phyloP scores from a whole-genome alignment of 2,329 filamentous ascomycete species.

The Calonectria honghensis region DNA sequence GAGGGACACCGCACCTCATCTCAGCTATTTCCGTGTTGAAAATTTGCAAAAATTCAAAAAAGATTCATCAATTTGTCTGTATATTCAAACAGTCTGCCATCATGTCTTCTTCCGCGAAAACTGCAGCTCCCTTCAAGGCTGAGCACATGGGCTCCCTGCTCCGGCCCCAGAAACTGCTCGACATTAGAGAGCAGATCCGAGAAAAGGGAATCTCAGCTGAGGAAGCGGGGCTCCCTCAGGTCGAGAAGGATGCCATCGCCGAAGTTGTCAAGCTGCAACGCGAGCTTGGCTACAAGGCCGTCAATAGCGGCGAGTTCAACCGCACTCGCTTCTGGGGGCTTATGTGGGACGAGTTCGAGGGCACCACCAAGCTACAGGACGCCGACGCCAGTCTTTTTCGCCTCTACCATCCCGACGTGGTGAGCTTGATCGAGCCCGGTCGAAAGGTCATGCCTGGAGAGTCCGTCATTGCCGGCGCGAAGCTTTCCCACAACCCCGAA shows the following conservation, averaged over 20 bases:
- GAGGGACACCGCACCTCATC: not conserved
- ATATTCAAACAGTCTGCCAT: not conserved
- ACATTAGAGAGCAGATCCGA: conserved; percentile 57
- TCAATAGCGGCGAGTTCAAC: conserved; percentile 83
- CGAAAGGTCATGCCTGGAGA: conserved; percentile 74
- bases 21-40: not conserved
- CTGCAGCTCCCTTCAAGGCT: conserved; percentile 78
- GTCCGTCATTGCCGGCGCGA: conserved; percentile 70
- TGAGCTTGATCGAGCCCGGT: conserved; percentile 71
- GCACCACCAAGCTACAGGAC: conserved; percentile 68
- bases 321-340: conserved; percentile 68
- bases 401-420: conserved; percentile 73
- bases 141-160: conserved; percentile 86
- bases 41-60: not conserved
- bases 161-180: conserved; percentile 72
- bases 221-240: conserved; percentile 72
- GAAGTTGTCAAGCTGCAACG: conserved; percentile 81
- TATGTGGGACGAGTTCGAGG: conserved; percentile 73
- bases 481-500: conserved; percentile 65
- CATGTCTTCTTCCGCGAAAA: conserved; percentile 42
- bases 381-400: conserved; percentile 72
- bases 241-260: conserved; percentile 73
- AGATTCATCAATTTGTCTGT: not conserved
- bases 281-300: conserved; percentile 78
- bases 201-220: conserved; percentile 65